A percentile compares a stretch with the other conserved stretches of the same genome.
Conservation (phyloP, 768 basidiomycete species). For the Podaxis mareebaensis region DNA sequence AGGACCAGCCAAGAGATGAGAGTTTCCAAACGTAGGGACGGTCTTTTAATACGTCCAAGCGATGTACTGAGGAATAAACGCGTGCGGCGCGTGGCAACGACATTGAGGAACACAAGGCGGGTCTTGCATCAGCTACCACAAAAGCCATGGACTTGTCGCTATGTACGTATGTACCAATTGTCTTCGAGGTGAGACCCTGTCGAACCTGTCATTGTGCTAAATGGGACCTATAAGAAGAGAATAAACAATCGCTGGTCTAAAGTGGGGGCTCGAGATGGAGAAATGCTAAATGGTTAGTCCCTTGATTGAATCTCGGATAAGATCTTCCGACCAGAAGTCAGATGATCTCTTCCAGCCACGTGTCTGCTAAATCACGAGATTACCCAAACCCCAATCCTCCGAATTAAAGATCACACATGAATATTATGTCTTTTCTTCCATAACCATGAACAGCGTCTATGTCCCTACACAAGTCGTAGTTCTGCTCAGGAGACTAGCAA, state of each 20-base stretch:
- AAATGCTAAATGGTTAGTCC: not conserved
- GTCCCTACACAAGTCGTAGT: conserved; percentile 62
- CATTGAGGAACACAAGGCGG: not conserved
- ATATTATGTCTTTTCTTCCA: conserved; percentile 15
- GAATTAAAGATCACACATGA: not conserved
- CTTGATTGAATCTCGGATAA: not conserved
- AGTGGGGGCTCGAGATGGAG: not conserved
- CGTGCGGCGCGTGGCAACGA: conserved; percentile 4
- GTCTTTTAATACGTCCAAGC: conserved; percentile 1
- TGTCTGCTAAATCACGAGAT: conserved; percentile 8
- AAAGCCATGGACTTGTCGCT: not conserved
- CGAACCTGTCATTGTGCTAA: not conserved
- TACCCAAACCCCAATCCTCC: not conserved
- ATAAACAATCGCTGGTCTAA: not conserved
- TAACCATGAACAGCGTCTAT: conserved; percentile 42
- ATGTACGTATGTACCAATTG: not conserved
- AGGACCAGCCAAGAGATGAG: not conserved
- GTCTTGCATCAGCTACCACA: not conserved
- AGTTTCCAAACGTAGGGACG: not conserved
- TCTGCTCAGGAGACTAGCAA: conserved; percentile 64
- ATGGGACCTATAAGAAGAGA: not conserved
- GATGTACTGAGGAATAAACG: not conserved
- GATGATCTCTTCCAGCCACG: not conserved
- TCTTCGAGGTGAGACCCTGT: not conserved
- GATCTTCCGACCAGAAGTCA: not conserved